Conservation (phyloP, 2,329 filamentous ascomycete species). For the Alternaria burnsii region DNA sequence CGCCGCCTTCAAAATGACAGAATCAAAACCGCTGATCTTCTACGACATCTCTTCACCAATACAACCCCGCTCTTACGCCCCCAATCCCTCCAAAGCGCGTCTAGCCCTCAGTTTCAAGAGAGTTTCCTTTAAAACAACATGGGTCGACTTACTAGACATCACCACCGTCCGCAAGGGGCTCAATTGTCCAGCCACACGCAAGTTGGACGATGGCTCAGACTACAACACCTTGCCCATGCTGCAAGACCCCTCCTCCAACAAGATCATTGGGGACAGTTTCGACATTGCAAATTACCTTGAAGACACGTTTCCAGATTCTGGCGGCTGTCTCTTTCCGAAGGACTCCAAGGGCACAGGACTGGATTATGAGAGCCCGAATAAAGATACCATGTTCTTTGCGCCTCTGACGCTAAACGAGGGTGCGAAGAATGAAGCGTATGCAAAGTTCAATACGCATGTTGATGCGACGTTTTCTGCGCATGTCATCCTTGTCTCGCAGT, state of each 20-base stretch:
- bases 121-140: constrained; percentile 59
- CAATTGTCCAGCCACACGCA: constrained; percentile 60
- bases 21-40: constrained; percentile 48
- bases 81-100: constrained; percentile 63
- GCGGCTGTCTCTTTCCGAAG: constrained; percentile 60
- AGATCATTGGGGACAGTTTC: constrained; percentile 67
- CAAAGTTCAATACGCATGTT: constrained; percentile 62
- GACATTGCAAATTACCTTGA: constrained; percentile 71
- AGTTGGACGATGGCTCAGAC: constrained; percentile 64
- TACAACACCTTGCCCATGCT: constrained; percentile 70
- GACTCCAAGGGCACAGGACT: constrained; percentile 19
- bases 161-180: constrained; percentile 58
- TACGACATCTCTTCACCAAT: constrained; percentile 60
- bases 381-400: constrained; percentile 43
- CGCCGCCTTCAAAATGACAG: constrained; percentile 27
- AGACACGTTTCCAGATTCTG: constrained; percentile 58
- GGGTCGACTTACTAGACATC: constrained; percentile 62
- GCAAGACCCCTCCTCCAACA: constrained; percentile 54
- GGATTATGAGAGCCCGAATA: constrained; percentile 44
- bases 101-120: constrained; percentile 61
- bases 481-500: constrained; percentile 51
- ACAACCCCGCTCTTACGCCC: constrained; percentile 52
- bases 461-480: constrained; percentile 64
- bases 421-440: constrained; percentile 48
- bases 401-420: constrained; percentile 20